Conservation (phyloP, 257 asterid species). For the Eustoma russellianum region DNA sequence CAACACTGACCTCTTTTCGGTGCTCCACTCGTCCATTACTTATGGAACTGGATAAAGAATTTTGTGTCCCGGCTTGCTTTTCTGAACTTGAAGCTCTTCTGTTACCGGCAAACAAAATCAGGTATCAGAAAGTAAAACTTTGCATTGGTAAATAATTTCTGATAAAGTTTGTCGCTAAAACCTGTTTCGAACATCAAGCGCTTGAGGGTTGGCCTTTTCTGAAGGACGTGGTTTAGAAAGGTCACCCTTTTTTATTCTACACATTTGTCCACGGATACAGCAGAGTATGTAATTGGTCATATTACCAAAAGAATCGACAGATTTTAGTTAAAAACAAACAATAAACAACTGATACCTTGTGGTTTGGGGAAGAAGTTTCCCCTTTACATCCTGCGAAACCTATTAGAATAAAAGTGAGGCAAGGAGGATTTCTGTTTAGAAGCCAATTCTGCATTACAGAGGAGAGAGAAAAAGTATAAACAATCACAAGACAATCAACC, state of each 20-base stretch:
- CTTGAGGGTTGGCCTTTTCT: constrained; percentile 22
- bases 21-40: constrained; percentile 43
- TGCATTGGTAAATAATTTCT: neutral
- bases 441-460: no score
- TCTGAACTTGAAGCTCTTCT: constrained; percentile 19
- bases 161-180: constrained; percentile 7
- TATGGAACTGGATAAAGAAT: constrained; percentile 27
- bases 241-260: constrained; percentile 16
- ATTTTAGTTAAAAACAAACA: neutral
- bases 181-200: constrained; percentile 41
- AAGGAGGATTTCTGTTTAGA: no score
- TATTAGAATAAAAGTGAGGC: constrained; percentile 9
- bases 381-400: constrained; percentile 27
- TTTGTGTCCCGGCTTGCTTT: constrained; percentile 29
- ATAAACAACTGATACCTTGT: constrained; percentile 38
- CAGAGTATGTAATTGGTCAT: neutral
- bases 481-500: no score
- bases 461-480: no score
- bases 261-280: constrained; percentile 25
- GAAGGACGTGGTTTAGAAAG: constrained; percentile 20
- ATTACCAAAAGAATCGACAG: neutral
- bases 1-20: constrained; percentile 50
- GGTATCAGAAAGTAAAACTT: constrained; percentile 9
- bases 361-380: constrained; percentile 19
- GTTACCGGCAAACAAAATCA: constrained; percentile 24